Conservation (phyloP, 2,329 filamentous ascomycete species). For the Fulvia fulva region DNA sequence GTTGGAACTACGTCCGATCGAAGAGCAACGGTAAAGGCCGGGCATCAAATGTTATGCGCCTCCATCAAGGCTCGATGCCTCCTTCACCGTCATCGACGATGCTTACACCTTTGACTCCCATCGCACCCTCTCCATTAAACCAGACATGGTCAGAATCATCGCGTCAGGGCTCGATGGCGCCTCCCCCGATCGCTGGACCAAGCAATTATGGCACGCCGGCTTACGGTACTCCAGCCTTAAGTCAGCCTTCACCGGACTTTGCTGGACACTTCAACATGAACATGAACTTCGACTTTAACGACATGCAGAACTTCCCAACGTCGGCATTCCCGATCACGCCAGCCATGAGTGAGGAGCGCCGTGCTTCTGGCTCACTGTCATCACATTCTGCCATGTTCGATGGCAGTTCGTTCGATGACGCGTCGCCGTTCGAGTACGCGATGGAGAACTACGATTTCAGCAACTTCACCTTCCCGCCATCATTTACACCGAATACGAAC, state of each 20-base stretch:
- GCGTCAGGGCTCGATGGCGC: constrained; percentile 31
- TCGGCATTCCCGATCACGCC: constrained; percentile 31
- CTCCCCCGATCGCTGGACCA: constrained; percentile 29
- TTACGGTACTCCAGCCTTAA: constrained; percentile 27
- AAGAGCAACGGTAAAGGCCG: constrained; percentile 81
- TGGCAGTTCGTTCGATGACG: constrained; percentile 40
- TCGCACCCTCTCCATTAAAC: constrained; percentile 40
- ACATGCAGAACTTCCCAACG: constrained; percentile 24
- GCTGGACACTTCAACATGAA: constrained; percentile 35
- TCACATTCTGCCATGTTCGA: constrained; percentile 41
- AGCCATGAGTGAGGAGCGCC: constrained; percentile 34
- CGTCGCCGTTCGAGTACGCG: constrained; percentile 46
- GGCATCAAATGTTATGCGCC: constrained; percentile 50
- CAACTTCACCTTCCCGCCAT: constrained; percentile 35
- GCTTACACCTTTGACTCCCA: constrained; percentile 33
- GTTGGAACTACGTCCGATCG: constrained; percentile 83
- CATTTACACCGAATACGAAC: constrained; percentile 26
- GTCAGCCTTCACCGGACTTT: constrained; percentile 31
- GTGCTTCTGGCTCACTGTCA: constrained; percentile 25
- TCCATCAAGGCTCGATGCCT: constrained; percentile 57
- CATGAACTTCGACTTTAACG: constrained; percentile 32
- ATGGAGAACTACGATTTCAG: constrained; percentile 61
- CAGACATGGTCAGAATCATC: constrained; percentile 33
- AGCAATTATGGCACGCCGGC: constrained; percentile 30
- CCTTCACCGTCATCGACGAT: constrained; percentile 56